Conservation (phyloP, 352 stramenopile species). For the Phytophthora pistaciae region DNA sequence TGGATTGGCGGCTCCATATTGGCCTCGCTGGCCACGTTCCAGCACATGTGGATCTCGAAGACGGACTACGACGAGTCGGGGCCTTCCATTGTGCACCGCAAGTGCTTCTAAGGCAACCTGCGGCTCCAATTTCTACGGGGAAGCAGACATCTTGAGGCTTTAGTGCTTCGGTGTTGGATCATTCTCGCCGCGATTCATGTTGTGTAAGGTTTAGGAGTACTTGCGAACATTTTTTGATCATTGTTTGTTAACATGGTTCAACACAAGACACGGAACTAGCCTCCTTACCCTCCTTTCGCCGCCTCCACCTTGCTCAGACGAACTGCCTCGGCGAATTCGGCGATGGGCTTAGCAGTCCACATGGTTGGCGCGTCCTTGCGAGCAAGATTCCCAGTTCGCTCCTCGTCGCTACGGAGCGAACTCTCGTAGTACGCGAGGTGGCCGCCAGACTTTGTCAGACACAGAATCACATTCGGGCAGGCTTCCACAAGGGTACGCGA, state of each 20-base stretch:
- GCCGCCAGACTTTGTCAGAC: conserved; percentile 58
- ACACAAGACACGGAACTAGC: background rate
- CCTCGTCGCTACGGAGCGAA: conserved; percentile 6
- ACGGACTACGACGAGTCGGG: conserved; percentile 98
- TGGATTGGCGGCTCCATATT: conserved; percentile 99
- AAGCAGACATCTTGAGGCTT: conserved; percentile 17
- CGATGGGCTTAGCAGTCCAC: conserved; percentile 51
- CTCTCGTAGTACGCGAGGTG: conserved; percentile 74
- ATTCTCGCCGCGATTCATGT: background rate
- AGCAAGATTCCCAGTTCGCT: background rate
- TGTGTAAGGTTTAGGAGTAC: background rate
- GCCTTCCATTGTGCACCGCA: conserved; percentile 97
- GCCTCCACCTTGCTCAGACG: conserved; percentile 17
- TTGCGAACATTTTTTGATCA: background rate
- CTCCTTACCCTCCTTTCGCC: conserved; percentile 9
- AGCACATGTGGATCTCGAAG: conserved; percentile 99
- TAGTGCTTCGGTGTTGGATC: conserved; percentile 22
- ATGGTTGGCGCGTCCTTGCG: conserved; percentile 18
- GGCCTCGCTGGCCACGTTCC: conserved; percentile 97
- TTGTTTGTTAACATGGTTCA: background rate
- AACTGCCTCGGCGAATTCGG: conserved; percentile 60
- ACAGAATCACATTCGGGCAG: conserved; percentile 68
- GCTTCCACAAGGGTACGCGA: conserved; percentile 31
- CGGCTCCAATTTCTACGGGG: background rate
- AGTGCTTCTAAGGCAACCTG: conserved; percentile 90